These are phyloP conservation scores for Capsicum baccatum DNA, from an alignment of 257 asterid species.

Conservation along the genomic window DNA sequence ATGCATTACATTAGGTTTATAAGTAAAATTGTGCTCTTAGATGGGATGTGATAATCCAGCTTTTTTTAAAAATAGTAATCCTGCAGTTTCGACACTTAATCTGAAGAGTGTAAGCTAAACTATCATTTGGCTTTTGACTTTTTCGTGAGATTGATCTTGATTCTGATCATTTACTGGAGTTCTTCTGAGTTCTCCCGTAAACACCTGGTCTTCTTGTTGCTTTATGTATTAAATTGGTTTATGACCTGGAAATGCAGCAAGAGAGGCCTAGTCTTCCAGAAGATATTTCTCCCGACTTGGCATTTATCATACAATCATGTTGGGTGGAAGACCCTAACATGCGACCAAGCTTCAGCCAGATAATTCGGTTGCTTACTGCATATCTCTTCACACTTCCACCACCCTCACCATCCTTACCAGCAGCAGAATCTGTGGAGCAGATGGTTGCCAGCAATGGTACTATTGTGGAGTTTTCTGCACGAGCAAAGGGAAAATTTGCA, in stretches of 20 bases:
- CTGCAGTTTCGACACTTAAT: neutral
- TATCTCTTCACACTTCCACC: conserved; percentile 63
- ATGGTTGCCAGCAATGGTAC: conserved; percentile 55
- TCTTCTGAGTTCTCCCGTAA: neutral
- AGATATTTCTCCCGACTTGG: conserved; percentile 67
- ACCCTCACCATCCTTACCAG: conserved; percentile 49
- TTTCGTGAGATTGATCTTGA: neutral
- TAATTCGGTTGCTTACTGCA: conserved; percentile 83
- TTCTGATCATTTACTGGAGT: conserved; percentile 18
- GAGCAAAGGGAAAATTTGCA: conserved; percentile 86
- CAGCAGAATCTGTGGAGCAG: conserved; percentile 47
- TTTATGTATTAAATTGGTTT: conserved; percentile 24
- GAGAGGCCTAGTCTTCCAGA: conserved; percentile 85
- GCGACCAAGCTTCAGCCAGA: conserved; percentile 93
- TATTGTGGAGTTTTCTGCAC: conserved; percentile 70
- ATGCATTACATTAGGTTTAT: conserved; percentile 18
- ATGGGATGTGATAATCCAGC: neutral
- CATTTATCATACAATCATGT: conserved; percentile 79
- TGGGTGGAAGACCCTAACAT: conserved; percentile 99
- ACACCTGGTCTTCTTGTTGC: neutral
- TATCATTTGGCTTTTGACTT: neutral
- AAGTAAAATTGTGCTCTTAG: neutral
- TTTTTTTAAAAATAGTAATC: neutral
- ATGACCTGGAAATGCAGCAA: conserved; percentile 63
- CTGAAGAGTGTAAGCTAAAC: neutral